Base-by-base conservation (phyloP, 2,329 filamentous ascomycete species). In the Colletotrichum viniferum region DNA sequence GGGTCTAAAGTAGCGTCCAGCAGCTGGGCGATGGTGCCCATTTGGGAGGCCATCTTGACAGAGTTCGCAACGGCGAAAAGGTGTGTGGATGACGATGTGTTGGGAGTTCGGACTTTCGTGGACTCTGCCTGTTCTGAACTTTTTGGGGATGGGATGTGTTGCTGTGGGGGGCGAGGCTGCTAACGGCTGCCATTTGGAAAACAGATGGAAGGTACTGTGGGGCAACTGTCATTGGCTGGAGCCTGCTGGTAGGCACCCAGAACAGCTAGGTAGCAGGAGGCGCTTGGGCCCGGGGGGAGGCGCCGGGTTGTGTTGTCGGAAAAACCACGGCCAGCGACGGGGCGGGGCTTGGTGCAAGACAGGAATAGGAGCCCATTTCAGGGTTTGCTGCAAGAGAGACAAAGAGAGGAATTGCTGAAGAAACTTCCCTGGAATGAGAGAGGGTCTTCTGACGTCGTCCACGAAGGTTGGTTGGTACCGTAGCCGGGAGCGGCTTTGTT, bases 1-100 rank as follows among this genome's bases (percentile, higher is more conserved):
- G 95, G 95, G 86, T 98, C 95, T 81, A 98, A 91, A 81, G 96
- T 98, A 81, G 95, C 95, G 85, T 97, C 92, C 78, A 99, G 92
- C 84, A 98, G 90, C 89, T 95, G 92, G 78, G 95, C 94, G 84
- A 98, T 88, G 76, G 87, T 86, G 79, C 86, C 87, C 81, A 91
- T 87, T 78, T 90, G 87, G 79, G 88, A 86, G 82, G 90, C 89
- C 90, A 92, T 92, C 82, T 79, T 88, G 82, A 81, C 74, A 56
- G 63, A 75, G 63, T 63, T 75, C 69, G 48, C 73, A 73, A 78
- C 67, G 68, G 78, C 69, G 67, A 34, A 52, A 24, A 16, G 18
- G 63, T 21, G 8, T 62, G 12, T 18, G 61, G 48, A 32, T 32
- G 26, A 32, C 14, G 69, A 66, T 24, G 61, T 69, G n/a, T 64